A percentile compares a stretch with the other conserved stretches of the same genome.
Evolutionary conservation across 345 rosid species (phyloP).

Genomic region (Passiflora organensis): DNA sequence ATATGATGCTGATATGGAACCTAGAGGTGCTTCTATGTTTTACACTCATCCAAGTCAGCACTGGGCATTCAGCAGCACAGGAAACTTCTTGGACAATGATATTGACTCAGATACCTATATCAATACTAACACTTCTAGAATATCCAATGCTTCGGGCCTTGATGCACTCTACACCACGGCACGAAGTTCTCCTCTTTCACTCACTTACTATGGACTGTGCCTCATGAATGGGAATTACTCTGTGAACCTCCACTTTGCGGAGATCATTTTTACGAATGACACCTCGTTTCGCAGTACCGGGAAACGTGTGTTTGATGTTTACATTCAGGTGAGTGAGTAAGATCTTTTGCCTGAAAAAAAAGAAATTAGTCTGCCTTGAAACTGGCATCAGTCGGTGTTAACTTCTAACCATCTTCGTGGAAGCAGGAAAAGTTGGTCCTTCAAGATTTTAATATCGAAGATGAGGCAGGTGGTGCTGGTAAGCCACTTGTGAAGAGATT

Average conservation of each 20-base stretch:
- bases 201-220: slow-evolving; percentile 81
- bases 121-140: slow-evolving; percentile 42
- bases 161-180: slow-evolving; percentile 54
- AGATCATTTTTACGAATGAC: slow-evolving; percentile 59
- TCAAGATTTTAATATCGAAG: slow-evolving; percentile 22
- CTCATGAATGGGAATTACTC: slow-evolving; percentile 71
- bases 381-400: neutral
- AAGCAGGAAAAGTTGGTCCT: slow-evolving; percentile 20
- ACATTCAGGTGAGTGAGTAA: slow-evolving; percentile 64
- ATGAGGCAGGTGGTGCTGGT: slow-evolving; percentile 21
- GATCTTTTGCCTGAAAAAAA: neutral
- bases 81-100: slow-evolving; percentile 78
- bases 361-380: neutral
- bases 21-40: slow-evolving; percentile 75
- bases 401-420: neutral
- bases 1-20: slow-evolving; percentile 52
- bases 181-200: slow-evolving; percentile 65
- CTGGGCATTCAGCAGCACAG: slow-evolving; percentile 89
- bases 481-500: slow-evolving; percentile 19
- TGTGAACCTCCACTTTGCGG: slow-evolving; percentile 77
- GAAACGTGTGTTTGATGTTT: slow-evolving; percentile 68
- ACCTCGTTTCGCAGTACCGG: slow-evolving; percentile 51
- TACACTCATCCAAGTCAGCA: slow-evolving; percentile 23
- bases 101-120: slow-evolving; percentile 53
- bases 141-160: slow-evolving; percentile 38